Conservation (phyloP, 208 protist species). For the Jaenimonas drosophilae region DNA sequence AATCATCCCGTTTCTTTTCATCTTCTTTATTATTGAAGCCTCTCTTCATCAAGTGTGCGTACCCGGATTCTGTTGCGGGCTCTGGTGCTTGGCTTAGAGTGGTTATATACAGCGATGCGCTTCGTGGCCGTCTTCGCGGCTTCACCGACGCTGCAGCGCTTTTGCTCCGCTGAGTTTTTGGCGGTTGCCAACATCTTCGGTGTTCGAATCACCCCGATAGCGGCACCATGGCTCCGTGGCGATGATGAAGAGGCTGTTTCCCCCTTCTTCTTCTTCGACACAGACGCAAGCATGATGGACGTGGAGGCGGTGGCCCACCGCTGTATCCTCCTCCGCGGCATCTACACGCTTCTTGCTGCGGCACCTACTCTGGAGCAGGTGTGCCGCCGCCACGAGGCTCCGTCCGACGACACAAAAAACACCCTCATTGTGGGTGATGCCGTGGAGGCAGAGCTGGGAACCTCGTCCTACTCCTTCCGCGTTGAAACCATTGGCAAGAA, state of each 20-base stretch:
- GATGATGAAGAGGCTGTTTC: constrained; percentile 7
- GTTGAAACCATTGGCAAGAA: constrained; percentile 70
- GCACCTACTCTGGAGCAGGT: constrained; percentile 28
- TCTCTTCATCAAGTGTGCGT: too few relatives aligned
- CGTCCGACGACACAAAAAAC: background rate
- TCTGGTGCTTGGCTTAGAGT: too few relatives aligned
- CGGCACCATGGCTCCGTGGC: constrained; percentile 11
- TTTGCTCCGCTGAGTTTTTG: constrained; percentile 46
- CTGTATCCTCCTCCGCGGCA: constrained; percentile 32
- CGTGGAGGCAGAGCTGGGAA: constrained; percentile 11
- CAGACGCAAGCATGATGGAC: constrained; percentile 3
- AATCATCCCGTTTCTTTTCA: too few relatives aligned
- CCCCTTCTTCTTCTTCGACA: constrained; percentile 34
- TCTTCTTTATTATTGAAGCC: too few relatives aligned
- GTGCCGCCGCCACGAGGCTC: background rate
- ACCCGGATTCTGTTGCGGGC: too few relatives aligned
- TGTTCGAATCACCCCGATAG: constrained; percentile 18
- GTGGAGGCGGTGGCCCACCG: constrained; percentile 17
- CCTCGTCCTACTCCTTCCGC: constrained; percentile 24
- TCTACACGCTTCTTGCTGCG: constrained; percentile 39
- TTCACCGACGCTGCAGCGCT: constrained; percentile 28
- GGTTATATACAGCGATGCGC: too few relatives aligned
- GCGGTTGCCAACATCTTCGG: constrained; percentile 24
- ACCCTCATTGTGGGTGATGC: constrained; percentile 14
- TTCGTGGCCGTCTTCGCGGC: constrained; percentile 70